Conservation (phyloP, 164 flowering plant species). For the Piper betle region DNA sequence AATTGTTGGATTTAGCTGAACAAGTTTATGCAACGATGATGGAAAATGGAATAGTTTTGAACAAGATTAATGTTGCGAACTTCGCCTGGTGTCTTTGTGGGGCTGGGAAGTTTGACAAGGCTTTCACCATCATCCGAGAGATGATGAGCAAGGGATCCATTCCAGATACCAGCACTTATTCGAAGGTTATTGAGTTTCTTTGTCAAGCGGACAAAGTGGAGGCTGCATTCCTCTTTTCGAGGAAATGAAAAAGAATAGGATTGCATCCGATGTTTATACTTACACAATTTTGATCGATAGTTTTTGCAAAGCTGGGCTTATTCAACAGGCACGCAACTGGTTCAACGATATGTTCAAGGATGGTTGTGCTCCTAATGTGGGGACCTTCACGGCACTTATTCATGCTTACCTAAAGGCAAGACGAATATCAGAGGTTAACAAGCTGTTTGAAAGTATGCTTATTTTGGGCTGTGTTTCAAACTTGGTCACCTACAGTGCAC, state of each 20-base stretch:
- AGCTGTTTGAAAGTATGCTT: conserved; percentile 68
- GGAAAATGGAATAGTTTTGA: conserved; percentile 43
- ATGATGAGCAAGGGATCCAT: conserved; percentile 81
- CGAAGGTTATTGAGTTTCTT: conserved; percentile 61
- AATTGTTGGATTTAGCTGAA: conserved; percentile 58
- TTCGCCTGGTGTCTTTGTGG: conserved; percentile 74
- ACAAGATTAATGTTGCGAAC: conserved; percentile 61
- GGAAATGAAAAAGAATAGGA: conserved; percentile 57
- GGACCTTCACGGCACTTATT: conserved; percentile 77
- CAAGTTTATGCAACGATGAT: conserved; percentile 68
- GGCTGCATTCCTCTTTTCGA: conserved; percentile 58
- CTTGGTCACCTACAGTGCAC: conserved; percentile 65
- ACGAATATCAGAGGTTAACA: conserved; percentile 46
- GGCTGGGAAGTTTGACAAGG: conserved; percentile 63
- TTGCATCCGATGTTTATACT: conserved; percentile 75
- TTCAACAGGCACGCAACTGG: conserved; percentile 67
- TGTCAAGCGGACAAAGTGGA: conserved; percentile 67
- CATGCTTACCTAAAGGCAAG: conserved; percentile 81
- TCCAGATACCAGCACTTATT: conserved; percentile 66
- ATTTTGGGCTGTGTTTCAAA: conserved; percentile 56
- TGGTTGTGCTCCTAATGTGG: conserved; percentile 84
- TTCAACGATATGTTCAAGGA: conserved; percentile 59
- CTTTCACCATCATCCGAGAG: conserved; percentile 47
- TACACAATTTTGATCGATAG: conserved; percentile 72
- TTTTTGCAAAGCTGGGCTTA: conserved; percentile 77